Conservation (phyloP, 768 basidiomycete species). For the Tubosaeta sp. region DNA sequence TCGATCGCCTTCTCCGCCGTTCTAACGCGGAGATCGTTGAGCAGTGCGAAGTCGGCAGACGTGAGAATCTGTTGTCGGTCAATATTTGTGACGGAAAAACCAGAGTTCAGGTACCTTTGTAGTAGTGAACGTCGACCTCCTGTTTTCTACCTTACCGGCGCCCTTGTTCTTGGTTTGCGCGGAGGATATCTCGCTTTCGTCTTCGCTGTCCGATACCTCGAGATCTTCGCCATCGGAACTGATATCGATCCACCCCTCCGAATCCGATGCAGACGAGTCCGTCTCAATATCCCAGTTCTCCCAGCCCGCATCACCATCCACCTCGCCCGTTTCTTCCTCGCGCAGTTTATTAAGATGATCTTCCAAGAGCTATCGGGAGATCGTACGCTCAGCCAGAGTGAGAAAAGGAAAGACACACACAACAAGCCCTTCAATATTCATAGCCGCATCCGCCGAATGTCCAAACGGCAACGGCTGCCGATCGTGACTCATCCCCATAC, state of each 20-base stretch:
- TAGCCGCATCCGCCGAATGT: constrained; percentile 65
- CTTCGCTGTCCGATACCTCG: constrained; percentile 84
- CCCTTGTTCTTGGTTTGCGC: constrained; percentile 13
- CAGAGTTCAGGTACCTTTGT: constrained; percentile 54
- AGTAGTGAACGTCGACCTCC: constrained; percentile 67
- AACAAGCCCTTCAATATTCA: constrained; percentile 86
- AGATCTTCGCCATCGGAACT: constrained; percentile 62
- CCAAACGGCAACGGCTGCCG: constrained; percentile 77
- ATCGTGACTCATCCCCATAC: constrained; percentile 65
- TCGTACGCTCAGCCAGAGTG: not conserved
- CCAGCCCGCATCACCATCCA: constrained; percentile 73
- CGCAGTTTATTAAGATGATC: constrained; percentile 74
- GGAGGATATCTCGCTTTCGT: constrained; percentile 41
- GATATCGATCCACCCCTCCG: constrained; percentile 79
- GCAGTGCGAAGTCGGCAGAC: constrained; percentile 90
- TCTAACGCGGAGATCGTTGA: constrained; percentile 83
- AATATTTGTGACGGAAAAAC: not conserved
- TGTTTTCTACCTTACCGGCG: constrained; percentile 29
- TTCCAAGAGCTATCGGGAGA: constrained; percentile 65
- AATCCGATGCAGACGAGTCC: constrained; percentile 55
- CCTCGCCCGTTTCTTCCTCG: constrained; percentile 52
- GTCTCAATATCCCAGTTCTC: constrained; percentile 87
- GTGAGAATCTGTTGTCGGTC: constrained; percentile 73
- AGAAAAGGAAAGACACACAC: constrained; percentile 41
- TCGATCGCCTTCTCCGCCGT: constrained; percentile 71